These are phyloP conservation scores for Phytophthora idaei DNA, from an alignment of 352 stramenopile species.

Conservation along the genomic window DNA sequence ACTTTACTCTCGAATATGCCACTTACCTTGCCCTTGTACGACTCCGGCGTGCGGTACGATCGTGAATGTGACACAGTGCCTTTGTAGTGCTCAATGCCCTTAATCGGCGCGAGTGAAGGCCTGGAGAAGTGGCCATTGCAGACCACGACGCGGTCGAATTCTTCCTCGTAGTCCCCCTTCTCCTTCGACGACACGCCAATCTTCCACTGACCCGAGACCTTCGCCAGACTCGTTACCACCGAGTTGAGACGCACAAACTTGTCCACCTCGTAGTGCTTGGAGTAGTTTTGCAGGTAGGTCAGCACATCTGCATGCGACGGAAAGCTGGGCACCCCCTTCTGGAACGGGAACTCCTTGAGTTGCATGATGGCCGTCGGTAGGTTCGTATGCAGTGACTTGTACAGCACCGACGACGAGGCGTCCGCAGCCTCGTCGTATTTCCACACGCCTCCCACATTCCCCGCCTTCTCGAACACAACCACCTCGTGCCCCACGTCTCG, in stretches of 20 bases:
- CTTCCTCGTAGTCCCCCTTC: slow-evolving; percentile 59
- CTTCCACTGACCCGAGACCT: slow-evolving; percentile 41
- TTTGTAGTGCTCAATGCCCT: slow-evolving; percentile 58
- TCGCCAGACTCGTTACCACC: slow-evolving; percentile 55
- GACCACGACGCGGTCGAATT: slow-evolving; percentile 75
- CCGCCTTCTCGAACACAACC: slow-evolving; percentile 75
- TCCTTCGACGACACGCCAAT: slow-evolving; percentile 46
- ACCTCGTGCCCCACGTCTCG: slow-evolving; percentile 70
- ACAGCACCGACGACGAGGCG: slow-evolving; percentile 59
- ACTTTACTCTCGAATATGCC: background rate
- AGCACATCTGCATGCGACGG: slow-evolving; percentile 68
- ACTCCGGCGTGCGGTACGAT: slow-evolving; percentile 54
- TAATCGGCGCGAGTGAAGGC: slow-evolving; percentile 52
- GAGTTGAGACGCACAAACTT: slow-evolving; percentile 57
- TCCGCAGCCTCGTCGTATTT: slow-evolving; percentile 66
- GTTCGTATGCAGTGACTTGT: slow-evolving; percentile 86
- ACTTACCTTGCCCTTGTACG: slow-evolving; percentile 51
- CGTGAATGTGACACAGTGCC: slow-evolving; percentile 55
- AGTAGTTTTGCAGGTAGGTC: slow-evolving; percentile 74
- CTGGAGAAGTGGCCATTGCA: slow-evolving; percentile 83
- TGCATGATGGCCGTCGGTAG: slow-evolving; percentile 84
- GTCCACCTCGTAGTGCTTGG: slow-evolving; percentile 55
- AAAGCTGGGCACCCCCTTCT: slow-evolving; percentile 57
- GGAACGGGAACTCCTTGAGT: slow-evolving; percentile 69
- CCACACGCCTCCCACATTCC: slow-evolving; percentile 74